Conservation (phyloP, 2,329 filamentous ascomycete species). For the Simplicillium sp. region DNA sequence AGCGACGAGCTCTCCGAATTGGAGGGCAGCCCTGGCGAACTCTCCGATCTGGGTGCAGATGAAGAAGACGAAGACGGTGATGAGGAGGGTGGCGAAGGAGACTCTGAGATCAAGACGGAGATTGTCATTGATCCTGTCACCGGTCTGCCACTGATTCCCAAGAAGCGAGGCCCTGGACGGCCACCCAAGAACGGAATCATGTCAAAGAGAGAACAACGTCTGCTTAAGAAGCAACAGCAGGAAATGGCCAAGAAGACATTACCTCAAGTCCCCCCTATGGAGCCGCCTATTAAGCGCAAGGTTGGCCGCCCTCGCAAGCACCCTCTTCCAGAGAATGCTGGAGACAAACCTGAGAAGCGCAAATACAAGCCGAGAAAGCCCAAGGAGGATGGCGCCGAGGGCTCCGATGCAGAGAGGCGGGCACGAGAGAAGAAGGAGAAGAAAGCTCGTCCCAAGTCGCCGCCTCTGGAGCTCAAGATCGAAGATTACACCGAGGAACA, state of each 20-base stretch:
- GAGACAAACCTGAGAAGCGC: constrained; percentile 49
- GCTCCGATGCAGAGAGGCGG: constrained; percentile 45
- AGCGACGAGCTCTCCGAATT: constrained; percentile 42
- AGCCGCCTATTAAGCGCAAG: constrained; percentile 50
- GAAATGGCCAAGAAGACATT: constrained; percentile 40
- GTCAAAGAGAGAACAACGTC: constrained; percentile 64
- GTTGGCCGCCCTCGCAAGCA: constrained; percentile 58
- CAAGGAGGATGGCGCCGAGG: constrained; percentile 45
- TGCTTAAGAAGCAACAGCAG: constrained; percentile 48
- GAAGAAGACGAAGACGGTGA: constrained; percentile 25
- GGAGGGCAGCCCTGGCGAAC: constrained; percentile 28
- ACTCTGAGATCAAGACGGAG: constrained; percentile 18
- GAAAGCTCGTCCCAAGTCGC: constrained; percentile 50
- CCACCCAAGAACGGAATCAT: constrained; percentile 77
- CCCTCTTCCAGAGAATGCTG: constrained; percentile 45
- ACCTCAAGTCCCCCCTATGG: constrained; percentile 34
- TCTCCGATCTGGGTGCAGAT: constrained; percentile 27
- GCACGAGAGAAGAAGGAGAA: constrained; percentile 50
- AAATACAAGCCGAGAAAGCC: constrained; percentile 57
- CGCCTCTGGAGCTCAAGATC: constrained; percentile 44
- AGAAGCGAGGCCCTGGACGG: constrained; percentile 67
- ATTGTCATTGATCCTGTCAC: constrained; percentile 21
- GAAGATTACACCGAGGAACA: constrained; percentile 49
- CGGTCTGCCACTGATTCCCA: constrained; percentile 38
- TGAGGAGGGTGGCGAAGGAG: constrained; percentile 16